Evolutionary conservation across 202 grass and related monocot species (phyloP).

Genomic region (Schoenoplectus triqueter): DNA sequence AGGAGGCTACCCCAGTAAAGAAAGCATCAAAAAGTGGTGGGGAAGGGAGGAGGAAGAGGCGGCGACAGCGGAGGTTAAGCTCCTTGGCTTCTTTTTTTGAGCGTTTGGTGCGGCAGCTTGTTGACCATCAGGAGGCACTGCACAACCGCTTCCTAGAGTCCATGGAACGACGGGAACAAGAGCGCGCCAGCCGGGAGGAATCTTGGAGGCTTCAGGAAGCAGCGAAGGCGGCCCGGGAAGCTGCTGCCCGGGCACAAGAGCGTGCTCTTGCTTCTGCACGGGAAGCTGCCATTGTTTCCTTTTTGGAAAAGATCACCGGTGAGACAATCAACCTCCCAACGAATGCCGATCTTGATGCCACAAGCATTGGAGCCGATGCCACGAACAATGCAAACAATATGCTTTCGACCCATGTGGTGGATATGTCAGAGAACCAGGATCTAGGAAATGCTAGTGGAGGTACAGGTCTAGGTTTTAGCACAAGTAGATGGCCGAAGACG

Average conservation of each 20-base stretch:
- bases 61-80: conserved; percentile 67
- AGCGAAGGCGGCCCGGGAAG: conserved; percentile 63
- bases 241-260: conserved; percentile 57
- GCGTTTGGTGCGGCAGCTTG: conserved; percentile 71
- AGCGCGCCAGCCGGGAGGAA: conserved; percentile 74
- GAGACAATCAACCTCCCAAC: conserved; percentile 60
- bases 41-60: conserved; percentile 55
- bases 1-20: conserved; percentile 60
- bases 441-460: conserved; percentile 3
- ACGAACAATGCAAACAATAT: conserved; percentile 33
- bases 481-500: conserved; percentile 79
- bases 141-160: conserved; percentile 82
- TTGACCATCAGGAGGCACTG: conserved; percentile 94
- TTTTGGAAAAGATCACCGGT: conserved; percentile 85
- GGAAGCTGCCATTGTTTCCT: conserved; percentile 72
- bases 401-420: conserved; percentile 22
- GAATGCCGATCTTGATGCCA: background rate
- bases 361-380: background rate
- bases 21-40: conserved; percentile 41
- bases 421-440: conserved; percentile 36
- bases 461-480: conserved; percentile 37
- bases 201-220: conserved; percentile 85
- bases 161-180: conserved; percentile 85
- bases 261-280: conserved; percentile 68
- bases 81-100: conserved; percentile 82